Conservation (phyloP, 2,329 filamentous ascomycete genomes). For the Diaporthe helianthi region DNA sequence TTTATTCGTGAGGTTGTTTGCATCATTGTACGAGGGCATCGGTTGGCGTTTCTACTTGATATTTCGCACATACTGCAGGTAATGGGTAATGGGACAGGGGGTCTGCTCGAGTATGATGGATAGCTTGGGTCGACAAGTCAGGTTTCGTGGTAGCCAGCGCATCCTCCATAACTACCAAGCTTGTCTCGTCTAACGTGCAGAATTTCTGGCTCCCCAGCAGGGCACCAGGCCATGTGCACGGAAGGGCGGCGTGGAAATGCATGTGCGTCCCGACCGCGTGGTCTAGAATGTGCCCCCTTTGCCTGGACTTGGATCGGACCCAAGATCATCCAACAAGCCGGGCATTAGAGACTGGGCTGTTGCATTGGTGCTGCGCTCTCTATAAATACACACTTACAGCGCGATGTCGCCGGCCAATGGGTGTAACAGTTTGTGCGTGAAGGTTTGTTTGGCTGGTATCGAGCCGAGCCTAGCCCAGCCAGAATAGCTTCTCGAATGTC, state of each 20-base stretch:
- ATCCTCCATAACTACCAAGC: background rate
- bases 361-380: background rate
- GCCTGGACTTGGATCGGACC: background rate
- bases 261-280: slow-evolving; percentile 8
- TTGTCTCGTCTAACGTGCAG: background rate
- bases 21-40: slow-evolving; percentile 28
- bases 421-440: background rate
- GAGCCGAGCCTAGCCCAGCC: background rate
- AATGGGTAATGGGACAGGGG: slow-evolving; percentile 16
- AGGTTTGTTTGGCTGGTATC: slow-evolving; percentile 1
- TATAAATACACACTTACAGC: background rate
- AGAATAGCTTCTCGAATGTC: background rate
- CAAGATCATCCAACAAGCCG: slow-evolving; percentile 1
- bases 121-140: background rate
- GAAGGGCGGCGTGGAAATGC: background rate
- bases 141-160: background rate
- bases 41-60: slow-evolving; percentile 8
- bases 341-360: slow-evolving; percentile 3
- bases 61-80: background rate
- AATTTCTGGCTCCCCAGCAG: background rate
- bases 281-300: slow-evolving; percentile 9
- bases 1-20: background rate
- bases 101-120: background rate
- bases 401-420: background rate
- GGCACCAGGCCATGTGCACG: background rate